Evolutionary conservation across 2,329 filamentous ascomycete species (phyloP).

Genomic region (Beauveria caledonica): DNA sequence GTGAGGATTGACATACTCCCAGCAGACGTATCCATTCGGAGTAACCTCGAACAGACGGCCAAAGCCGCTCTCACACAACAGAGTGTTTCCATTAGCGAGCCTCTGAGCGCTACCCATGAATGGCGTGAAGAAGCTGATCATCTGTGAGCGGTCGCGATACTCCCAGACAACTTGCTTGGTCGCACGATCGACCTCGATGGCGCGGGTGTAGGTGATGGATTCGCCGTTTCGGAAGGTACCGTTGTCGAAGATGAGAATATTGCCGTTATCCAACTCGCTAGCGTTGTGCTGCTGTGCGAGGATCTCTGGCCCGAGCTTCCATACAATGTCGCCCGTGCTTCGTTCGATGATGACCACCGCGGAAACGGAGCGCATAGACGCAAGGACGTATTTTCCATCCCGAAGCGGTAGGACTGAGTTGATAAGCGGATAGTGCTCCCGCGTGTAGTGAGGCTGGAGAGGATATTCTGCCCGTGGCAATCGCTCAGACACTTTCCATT

Average conservation of each 20-base stretch:
- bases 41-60: slow-evolving; percentile 22
- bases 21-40: slow-evolving; percentile 19
- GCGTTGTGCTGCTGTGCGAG: slow-evolving; percentile 25
- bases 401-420: slow-evolving; percentile 22
- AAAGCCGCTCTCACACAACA: slow-evolving; percentile 22
- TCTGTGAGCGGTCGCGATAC: slow-evolving; percentile 22
- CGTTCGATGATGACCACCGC: slow-evolving; percentile 22
- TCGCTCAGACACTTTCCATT: slow-evolving; percentile 22
- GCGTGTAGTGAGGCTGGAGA: slow-evolving; percentile 22
- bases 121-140: slow-evolving; percentile 23
- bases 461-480: slow-evolving; percentile 20
- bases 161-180: slow-evolving; percentile 22
- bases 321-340: slow-evolving; percentile 20
- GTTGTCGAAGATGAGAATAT: slow-evolving; percentile 24
- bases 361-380: slow-evolving; percentile 22
- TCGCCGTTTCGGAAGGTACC: slow-evolving; percentile 22
- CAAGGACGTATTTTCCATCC: slow-evolving; percentile 20
- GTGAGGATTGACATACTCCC: slow-evolving; percentile 23
- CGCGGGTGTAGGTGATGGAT: slow-evolving; percentile 21
- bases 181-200: slow-evolving; percentile 18
- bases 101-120: slow-evolving; percentile 25
- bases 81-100: slow-evolving; percentile 20
- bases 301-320: slow-evolving; percentile 18
- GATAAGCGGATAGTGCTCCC: slow-evolving; percentile 24
- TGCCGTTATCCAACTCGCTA: slow-evolving; percentile 22